Percentiles rank a stretch among this genome's conserved stretches.
These are phyloP conservation scores for Psidium friedrichsthalianum DNA, from an alignment of 345 rosid genomes.

Conservation along the genomic window DNA sequence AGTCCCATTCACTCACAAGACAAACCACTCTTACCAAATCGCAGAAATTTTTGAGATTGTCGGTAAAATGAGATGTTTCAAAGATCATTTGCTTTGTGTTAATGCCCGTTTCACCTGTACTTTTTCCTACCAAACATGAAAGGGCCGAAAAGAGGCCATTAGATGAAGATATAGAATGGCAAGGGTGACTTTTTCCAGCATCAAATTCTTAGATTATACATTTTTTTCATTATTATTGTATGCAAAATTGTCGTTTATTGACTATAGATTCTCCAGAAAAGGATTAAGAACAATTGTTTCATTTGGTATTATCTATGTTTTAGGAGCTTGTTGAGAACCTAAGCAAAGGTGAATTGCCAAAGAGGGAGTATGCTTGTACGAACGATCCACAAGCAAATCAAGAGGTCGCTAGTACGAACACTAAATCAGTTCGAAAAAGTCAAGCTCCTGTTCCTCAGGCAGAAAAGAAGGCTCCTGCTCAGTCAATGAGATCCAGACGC, in stretches of 20 bases:
- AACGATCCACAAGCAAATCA: conserved; percentile 25
- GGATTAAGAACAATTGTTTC: neutral
- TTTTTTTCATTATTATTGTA: neutral
- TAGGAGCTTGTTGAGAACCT: conserved; percentile 79
- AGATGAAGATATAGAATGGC: neutral
- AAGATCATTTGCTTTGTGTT: neutral
- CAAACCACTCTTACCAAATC: neutral
- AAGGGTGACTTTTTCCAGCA: neutral
- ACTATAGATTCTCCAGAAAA: neutral
- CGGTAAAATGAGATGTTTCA: neutral
- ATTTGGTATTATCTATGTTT: conserved; percentile 1
- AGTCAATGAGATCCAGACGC: conserved; percentile 82
- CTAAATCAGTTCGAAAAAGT: conserved; percentile 27
- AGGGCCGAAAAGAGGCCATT: neutral
- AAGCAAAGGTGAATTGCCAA: conserved; percentile 54
- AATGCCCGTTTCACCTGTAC: neutral
- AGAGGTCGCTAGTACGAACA: conserved; percentile 5
- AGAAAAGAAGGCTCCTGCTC: conserved; percentile 58
- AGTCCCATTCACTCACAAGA: neutral
- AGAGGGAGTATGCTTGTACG: conserved; percentile 50
- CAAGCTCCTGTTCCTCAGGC: conserved; percentile 29
- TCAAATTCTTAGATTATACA: neutral
- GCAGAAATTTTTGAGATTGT: neutral
- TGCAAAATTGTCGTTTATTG: neutral
- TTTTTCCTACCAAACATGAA: neutral